phyloP scores from a whole-genome alignment of 1,139 yeast species.

The Kodamaea arcana region DNA sequence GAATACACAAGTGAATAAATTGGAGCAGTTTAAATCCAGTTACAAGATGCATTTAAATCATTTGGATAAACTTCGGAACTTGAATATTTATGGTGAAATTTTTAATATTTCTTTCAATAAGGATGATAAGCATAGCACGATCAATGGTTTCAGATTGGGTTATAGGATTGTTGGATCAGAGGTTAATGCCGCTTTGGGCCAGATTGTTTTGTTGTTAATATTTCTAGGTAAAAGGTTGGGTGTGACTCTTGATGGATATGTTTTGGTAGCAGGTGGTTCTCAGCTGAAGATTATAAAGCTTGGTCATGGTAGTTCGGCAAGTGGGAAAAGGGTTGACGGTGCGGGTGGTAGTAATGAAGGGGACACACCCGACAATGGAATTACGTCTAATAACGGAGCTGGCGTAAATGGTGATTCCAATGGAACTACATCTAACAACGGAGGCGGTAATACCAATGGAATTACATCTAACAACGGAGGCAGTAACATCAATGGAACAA shows the following conservation, averaged over 20 bases:
- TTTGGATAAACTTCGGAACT: slow-evolving; percentile 63
- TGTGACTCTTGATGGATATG: slow-evolving; percentile 55
- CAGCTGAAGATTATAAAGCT: slow-evolving; percentile 68
- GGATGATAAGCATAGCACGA: slow-evolving; percentile 74
- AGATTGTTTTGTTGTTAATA: slow-evolving; percentile 62
- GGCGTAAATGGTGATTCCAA: slow-evolving; percentile 2
- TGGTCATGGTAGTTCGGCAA: slow-evolving; percentile 4
- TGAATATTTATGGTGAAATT: slow-evolving; percentile 78
- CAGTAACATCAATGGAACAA: neutral
- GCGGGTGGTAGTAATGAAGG: slow-evolving; percentile 3
- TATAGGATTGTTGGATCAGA: slow-evolving; percentile 81
- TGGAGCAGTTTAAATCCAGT: slow-evolving; percentile 58
- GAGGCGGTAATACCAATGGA: slow-evolving; percentile 2
- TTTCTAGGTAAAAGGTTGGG: slow-evolving; percentile 60
- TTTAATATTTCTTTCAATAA: slow-evolving; percentile 74
- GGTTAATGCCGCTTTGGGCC: slow-evolving; percentile 90
- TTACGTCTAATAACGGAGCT: slow-evolving; percentile 1
- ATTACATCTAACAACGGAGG: slow-evolving; percentile 1
- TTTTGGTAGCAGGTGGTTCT: slow-evolving; percentile 79
- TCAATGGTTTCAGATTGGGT: slow-evolving; percentile 81
- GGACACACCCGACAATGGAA: neutral
- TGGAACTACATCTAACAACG: slow-evolving; percentile 2
- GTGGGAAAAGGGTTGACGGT: neutral
- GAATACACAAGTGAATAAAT: slow-evolving; percentile 43
- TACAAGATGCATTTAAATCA: slow-evolving; percentile 60